phyloP scores from a whole-genome alignment of 805 yeast genomes.

The Kluyveromyces siamensis region DNA sequence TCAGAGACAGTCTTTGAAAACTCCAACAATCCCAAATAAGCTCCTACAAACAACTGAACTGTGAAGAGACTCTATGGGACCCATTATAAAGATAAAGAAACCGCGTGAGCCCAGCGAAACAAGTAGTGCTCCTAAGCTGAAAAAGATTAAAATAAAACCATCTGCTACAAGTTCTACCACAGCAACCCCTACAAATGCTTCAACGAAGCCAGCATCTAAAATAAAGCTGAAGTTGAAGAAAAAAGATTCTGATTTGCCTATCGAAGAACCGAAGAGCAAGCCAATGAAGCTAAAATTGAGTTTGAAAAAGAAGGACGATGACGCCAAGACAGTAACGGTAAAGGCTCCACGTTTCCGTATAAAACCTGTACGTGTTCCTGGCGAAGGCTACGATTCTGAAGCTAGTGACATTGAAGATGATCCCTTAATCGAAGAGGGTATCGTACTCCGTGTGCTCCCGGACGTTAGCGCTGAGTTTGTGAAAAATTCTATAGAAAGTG shows the following conservation, averaged over 20 bases:
- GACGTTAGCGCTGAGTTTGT: conserved; percentile 49
- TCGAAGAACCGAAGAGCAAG: neutral
- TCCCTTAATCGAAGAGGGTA: conserved; percentile 82
- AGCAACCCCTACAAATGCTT: neutral
- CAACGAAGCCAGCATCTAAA: conserved; percentile 10
- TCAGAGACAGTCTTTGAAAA: neutral
- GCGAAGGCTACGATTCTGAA: conserved; percentile 95
- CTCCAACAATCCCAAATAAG: no score
- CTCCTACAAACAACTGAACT: neutral
- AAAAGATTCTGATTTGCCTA: neutral
- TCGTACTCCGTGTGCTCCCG: conserved; percentile 63
- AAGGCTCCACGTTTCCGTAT: conserved; percentile 40
- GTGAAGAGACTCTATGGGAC: conserved; percentile 1
- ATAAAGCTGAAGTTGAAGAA: conserved; percentile 18
- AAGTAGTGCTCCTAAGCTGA: conserved; percentile 15
- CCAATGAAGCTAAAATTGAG: neutral
- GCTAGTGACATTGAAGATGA: conserved; percentile 95
- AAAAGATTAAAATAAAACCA: conserved; percentile 17
- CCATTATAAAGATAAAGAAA: conserved; percentile 24
- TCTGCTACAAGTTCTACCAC: conserved; percentile 6
- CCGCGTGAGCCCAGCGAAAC: conserved; percentile 11
- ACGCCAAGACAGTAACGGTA: conserved; percentile 20
- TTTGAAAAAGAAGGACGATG: conserved; percentile 1
- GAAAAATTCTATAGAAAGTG: conserved; percentile 65
- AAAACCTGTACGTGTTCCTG: conserved; percentile 63